Evolutionary conservation across 2,329 filamentous ascomycete species (phyloP).

Genomic region (Apiospora kogelbergensis): DNA sequence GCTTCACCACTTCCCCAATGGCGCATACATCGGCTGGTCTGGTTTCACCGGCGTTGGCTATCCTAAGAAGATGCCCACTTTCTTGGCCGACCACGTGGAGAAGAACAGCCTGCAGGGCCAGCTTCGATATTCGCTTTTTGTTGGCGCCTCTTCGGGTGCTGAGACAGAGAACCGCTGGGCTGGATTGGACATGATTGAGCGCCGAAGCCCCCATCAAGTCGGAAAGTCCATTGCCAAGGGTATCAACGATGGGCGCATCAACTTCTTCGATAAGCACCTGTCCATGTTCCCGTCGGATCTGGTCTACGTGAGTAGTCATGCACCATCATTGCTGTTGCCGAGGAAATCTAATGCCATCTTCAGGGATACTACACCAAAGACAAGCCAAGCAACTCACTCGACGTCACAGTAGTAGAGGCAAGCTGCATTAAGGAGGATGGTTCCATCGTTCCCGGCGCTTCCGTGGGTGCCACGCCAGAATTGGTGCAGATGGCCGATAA

Average conservation of each 20-base stretch:
- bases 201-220: conserved; percentile 82
- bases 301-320: conserved; percentile 61
- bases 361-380: conserved; percentile 82
- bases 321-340: neutral
- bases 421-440: conserved; percentile 86
- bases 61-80: conserved; percentile 83
- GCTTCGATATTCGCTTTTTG: conserved; percentile 83
- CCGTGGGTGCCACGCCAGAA: conserved; percentile 82
- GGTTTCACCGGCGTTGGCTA: conserved; percentile 90
- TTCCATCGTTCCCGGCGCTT: conserved; percentile 84
- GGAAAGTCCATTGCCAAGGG: conserved; percentile 88
- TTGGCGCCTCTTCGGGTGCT: conserved; percentile 84
- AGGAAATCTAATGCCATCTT: neutral
- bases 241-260: conserved; percentile 84
- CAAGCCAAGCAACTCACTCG: conserved; percentile 70
- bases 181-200: conserved; percentile 84
- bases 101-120: conserved; percentile 81
- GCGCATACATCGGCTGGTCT: conserved; percentile 86
- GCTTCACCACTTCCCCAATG: conserved; percentile 78
- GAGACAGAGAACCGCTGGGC: conserved; percentile 94
- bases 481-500: conserved; percentile 90
- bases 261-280: conserved; percentile 92
- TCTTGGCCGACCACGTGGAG: conserved; percentile 85
- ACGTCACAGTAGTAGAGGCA: conserved; percentile 84
- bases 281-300: conserved; percentile 90